These are phyloP conservation scores for Sporothrix protearum DNA, from an alignment of 2,329 filamentous ascomycete genomes.

Conservation along the genomic window DNA sequence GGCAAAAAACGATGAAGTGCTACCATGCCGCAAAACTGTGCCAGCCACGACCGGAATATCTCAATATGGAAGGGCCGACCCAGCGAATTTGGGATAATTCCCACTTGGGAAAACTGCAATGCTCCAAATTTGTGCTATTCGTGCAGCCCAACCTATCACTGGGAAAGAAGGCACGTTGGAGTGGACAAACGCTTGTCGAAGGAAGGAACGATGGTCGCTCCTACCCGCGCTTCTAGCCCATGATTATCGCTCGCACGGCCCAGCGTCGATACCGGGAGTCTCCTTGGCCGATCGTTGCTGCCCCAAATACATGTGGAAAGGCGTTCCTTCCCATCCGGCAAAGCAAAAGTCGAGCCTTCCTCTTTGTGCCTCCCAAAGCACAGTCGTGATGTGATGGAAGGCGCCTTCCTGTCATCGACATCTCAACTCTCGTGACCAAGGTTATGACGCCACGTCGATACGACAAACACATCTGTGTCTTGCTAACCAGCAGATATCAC, in stretches of 20 bases:
- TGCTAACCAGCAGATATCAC: background rate
- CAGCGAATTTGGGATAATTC: no score
- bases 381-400: background rate
- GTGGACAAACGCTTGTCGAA: background rate
- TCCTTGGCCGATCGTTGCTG: background rate
- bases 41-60: background rate
- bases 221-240: background rate
- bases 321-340: background rate
- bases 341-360: background rate
- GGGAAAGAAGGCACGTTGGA: background rate
- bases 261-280: background rate
- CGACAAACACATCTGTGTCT: background rate
- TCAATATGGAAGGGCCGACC: background rate
- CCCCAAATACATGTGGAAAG: background rate
- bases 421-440: background rate
- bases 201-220: conserved; percentile 3
- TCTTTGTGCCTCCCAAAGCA: background rate
- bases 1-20: background rate
- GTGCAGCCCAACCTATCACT: background rate
- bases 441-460: background rate
- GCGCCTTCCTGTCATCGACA: background rate
- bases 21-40: background rate
- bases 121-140: background rate
- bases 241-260: background rate
- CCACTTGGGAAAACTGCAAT: background rate